phyloP scores from a whole-genome alignment of 164 flowering plant genomes.

The Dillenia turbinata region DNA sequence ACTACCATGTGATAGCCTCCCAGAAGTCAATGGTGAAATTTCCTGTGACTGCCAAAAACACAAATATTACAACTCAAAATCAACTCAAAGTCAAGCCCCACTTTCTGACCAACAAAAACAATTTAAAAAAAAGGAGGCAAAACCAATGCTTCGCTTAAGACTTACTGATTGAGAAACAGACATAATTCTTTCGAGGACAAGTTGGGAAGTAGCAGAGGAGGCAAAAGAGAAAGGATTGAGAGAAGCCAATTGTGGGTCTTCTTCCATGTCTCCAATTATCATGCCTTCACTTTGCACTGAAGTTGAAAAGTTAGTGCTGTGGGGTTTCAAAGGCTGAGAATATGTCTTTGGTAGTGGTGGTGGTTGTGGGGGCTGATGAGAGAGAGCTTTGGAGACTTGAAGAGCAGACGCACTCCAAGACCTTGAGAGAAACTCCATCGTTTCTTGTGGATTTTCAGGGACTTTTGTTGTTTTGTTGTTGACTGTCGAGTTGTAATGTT shows the following conservation, averaged over 20 bases:
- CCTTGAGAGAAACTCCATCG: slow-evolving; percentile 67
- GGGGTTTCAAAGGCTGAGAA: too few species aligned
- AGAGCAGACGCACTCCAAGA: slow-evolving; percentile 69
- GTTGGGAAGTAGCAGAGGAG: slow-evolving; percentile 73
- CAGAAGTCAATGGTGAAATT: slow-evolving; percentile 57
- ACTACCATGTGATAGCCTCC: slow-evolving; percentile 64
- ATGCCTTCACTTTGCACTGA: slow-evolving; percentile 3
- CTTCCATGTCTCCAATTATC: slow-evolving; percentile 1
- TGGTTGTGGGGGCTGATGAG: slow-evolving; percentile 16
- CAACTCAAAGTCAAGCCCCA: neutral
- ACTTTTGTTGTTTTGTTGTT: slow-evolving; percentile 7
- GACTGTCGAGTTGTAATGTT: too few species aligned
- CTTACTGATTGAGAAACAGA: slow-evolving; percentile 60
- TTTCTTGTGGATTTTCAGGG: slow-evolving; percentile 53
- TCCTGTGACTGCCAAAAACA: slow-evolving; percentile 26
- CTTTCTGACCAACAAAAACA: neutral
- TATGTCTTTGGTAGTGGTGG: slow-evolving; percentile 20
- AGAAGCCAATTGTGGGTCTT: slow-evolving; percentile 17
- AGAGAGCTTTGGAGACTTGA: slow-evolving; percentile 47
- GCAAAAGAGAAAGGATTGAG: slow-evolving; percentile 50
- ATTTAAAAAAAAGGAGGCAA: neutral
- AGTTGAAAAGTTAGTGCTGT: slow-evolving; percentile 21
- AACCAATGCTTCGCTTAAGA: neutral
- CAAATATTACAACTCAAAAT: neutral
- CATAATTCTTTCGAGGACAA: slow-evolving; percentile 80